phyloP scores from a whole-genome alignment of 345 rosid species.

The Sonneratia alba region DNA sequence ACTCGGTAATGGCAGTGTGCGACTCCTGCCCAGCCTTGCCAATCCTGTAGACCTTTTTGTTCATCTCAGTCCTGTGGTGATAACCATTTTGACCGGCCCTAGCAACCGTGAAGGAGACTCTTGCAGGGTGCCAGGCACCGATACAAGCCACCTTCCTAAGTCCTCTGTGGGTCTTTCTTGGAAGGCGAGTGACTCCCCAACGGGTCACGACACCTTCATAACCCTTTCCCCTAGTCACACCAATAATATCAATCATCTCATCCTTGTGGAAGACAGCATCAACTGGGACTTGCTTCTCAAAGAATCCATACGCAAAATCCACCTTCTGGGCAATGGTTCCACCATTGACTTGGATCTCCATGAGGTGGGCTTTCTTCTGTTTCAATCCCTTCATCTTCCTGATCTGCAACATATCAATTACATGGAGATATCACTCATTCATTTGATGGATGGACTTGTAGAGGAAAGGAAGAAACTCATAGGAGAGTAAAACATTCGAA shows the following conservation, averaged over 20 bases:
- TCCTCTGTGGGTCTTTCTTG: conserved; percentile 3
- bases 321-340: conserved; percentile 5
- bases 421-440: neutral
- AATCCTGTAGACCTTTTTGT: neutral
- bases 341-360: conserved; percentile 4
- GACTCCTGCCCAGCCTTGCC: neutral
- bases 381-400: conserved; percentile 5
- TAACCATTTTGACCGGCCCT: neutral
- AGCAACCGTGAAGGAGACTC: conserved; percentile 3
- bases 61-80: conserved; percentile 1
- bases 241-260: conserved; percentile 5
- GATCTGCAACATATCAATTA: neutral
- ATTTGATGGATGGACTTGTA: neutral
- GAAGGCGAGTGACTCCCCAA: conserved; percentile 2
- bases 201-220: conserved; percentile 2
- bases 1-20: neutral
- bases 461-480: neutral
- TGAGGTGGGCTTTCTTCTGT: conserved; percentile 4
- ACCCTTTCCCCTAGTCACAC: conserved; percentile 1
- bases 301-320: conserved; percentile 1
- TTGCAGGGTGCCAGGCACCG: conserved; percentile 1
- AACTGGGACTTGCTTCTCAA: conserved; percentile 1
- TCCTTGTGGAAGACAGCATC: conserved; percentile 2
- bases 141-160: conserved; percentile 3
- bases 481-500: neutral